phyloP scores from a whole-genome alignment of 495 filamentous ascomycete species.

The Ascobolus immersus region DNA sequence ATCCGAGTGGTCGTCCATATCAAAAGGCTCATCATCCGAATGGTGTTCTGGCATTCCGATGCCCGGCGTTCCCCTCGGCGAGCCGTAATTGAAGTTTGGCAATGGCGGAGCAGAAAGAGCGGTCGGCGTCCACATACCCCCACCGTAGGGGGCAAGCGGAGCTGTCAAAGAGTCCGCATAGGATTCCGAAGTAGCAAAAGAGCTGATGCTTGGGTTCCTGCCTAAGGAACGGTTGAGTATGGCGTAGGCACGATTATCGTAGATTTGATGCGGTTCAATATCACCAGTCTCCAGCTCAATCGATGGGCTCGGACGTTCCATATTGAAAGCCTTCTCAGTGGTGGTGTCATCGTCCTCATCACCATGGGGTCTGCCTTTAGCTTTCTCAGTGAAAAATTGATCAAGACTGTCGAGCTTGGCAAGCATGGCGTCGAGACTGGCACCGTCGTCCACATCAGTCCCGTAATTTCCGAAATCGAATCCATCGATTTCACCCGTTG shows the following conservation, averaged over 20 bases:
- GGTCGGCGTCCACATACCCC: slow-evolving; percentile 15
- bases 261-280: slow-evolving; percentile 57
- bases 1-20: no score
- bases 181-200: slow-evolving; percentile 59
- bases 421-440: slow-evolving; percentile 50
- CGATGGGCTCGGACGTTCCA: slow-evolving; percentile 9
- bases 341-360: slow-evolving; percentile 21
- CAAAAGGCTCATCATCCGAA: no score
- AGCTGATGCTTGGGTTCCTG: slow-evolving; percentile 41
- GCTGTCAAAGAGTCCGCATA: slow-evolving; percentile 35
- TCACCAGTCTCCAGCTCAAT: slow-evolving; percentile 34
- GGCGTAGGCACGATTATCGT: slow-evolving; percentile 80
- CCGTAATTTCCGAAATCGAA: no score
- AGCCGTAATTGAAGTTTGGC: no score
- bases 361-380: slow-evolving; percentile 30
- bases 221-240: slow-evolving; percentile 49
- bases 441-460: no score
- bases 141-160: no score
- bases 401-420: slow-evolving; percentile 80
- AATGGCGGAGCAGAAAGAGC: slow-evolving; percentile 19
- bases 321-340: not conserved
- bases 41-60: no score
- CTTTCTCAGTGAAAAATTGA: slow-evolving; percentile 90
- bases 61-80: no score
- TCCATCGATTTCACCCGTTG: no score